These are phyloP conservation scores for Sarocladium kiliense DNA, from an alignment of 2,329 filamentous ascomycete genomes.

Conservation along the genomic window DNA sequence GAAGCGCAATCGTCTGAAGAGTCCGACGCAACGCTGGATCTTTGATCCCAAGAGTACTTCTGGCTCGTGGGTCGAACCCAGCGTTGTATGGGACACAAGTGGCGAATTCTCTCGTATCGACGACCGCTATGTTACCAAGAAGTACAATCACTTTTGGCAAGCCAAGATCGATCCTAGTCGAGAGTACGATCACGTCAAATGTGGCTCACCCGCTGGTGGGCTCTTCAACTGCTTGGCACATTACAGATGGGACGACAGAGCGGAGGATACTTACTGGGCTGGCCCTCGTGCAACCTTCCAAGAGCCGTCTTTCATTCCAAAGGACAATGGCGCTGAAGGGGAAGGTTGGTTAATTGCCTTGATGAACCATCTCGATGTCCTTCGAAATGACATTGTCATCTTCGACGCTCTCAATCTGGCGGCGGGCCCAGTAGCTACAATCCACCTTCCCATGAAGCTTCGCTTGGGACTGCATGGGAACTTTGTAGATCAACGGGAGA, in stretches of 20 bases:
- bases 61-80: not conserved
- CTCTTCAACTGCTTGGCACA: not conserved
- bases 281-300: slow-evolving; percentile 1
- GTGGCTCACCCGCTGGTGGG: not conserved
- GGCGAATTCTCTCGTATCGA: slow-evolving; percentile 1
- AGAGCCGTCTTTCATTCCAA: not conserved
- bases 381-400: not conserved
- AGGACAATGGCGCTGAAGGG: not conserved
- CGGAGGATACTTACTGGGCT: not conserved
- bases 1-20: slow-evolving; percentile 3
- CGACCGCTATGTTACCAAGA: slow-evolving; percentile 1
- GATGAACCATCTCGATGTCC: not conserved
- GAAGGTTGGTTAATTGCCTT: slow-evolving; percentile 1
- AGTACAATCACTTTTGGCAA: slow-evolving; percentile 7
- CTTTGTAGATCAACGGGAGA: not conserved
- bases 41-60: slow-evolving; percentile 10
- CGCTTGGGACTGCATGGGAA: not conserved
- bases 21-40: slow-evolving; percentile 11
- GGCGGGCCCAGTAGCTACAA: not conserved
- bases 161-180: not conserved
- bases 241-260: not conserved
- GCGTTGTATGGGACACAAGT: not conserved
- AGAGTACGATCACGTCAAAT: not conserved
- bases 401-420: not conserved
- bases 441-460: not conserved